Evolutionary conservation across 2,329 filamentous ascomycete species (phyloP).

Genomic region (Talaromyces sp.): DNA sequence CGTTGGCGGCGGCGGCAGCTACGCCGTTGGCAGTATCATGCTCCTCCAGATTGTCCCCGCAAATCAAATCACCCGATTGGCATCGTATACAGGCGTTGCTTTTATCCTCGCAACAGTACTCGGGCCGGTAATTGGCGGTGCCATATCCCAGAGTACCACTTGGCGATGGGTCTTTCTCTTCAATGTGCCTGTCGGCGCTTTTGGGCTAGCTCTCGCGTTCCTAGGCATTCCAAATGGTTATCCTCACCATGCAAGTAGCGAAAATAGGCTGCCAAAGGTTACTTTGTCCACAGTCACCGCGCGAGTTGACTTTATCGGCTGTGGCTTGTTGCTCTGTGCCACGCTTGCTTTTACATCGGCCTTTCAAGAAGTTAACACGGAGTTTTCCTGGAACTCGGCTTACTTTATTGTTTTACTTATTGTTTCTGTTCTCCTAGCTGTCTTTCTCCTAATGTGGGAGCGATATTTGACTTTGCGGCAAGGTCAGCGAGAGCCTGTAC

Average conservation of each 20-base stretch:
- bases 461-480: slow-evolving; percentile 18
- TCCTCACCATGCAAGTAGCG: neutral
- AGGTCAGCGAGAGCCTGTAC: slow-evolving; percentile 16
- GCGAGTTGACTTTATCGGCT: slow-evolving; percentile 28
- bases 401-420: slow-evolving; percentile 21
- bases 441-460: slow-evolving; percentile 30
- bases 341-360: slow-evolving; percentile 45
- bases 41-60: slow-evolving; percentile 25
- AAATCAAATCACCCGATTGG: slow-evolving; percentile 17
- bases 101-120: slow-evolving; percentile 19
- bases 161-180: slow-evolving; percentile 25
- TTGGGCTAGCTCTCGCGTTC: neutral
- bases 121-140: slow-evolving; percentile 22
- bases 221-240: neutral
- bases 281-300: slow-evolving; percentile 27
- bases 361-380: slow-evolving; percentile 42
- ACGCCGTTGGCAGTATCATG: slow-evolving; percentile 23
- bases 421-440: slow-evolving; percentile 19
- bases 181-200: neutral
- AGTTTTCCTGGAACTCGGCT: slow-evolving; percentile 40
- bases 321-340: slow-evolving; percentile 37
- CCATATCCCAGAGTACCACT: slow-evolving; percentile 14
- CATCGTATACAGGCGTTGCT: slow-evolving; percentile 21
- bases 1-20: slow-evolving; percentile 17
- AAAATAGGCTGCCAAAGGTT: too few relatives aligned